Evolutionary conservation across 2,329 filamentous ascomycete genomes (phyloP).

Genomic region (Purpureocillium takamizusanense): DNA sequence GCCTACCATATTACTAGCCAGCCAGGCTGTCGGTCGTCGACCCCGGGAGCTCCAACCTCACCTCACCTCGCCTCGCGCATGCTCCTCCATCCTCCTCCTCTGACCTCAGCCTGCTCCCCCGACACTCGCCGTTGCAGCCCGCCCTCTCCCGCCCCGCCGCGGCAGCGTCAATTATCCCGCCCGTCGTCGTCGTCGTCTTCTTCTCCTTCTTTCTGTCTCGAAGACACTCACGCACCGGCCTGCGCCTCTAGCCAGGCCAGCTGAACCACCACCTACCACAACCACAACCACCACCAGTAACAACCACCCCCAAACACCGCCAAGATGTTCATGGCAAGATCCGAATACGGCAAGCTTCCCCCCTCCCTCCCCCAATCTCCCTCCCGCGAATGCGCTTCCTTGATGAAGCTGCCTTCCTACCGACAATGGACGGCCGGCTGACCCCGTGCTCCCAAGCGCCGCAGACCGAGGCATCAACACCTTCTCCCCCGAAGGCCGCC

Average conservation of each 20-base stretch:
- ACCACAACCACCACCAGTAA: neutral
- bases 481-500: conserved; percentile 98
- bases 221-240: too few species aligned
- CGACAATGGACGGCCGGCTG: too few species aligned
- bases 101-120: neutral
- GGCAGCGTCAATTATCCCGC: neutral
- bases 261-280: neutral
- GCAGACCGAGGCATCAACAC: conserved; percentile 99
- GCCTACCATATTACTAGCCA: neutral
- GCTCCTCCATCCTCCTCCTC: neutral
- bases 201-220: too few species aligned
- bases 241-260: conserved; percentile 3
- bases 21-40: neutral
- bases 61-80: too few species aligned
- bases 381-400: conserved; percentile 7
- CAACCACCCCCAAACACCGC: conserved; percentile 26
- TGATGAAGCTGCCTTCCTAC: too few species aligned
- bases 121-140: neutral
- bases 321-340: conserved; percentile 99
- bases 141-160: neutral
- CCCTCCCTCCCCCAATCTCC: conserved; percentile 16
- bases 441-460: too few species aligned
- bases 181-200: too few species aligned
- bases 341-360: conserved; percentile 83
- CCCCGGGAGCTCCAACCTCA: neutral